A percentile compares a stretch with the other conserved stretches of the same genome.
Evolutionary conservation across 441 rosid genomes (phyloP).

Genomic region (Mallotus japonicus): DNA sequence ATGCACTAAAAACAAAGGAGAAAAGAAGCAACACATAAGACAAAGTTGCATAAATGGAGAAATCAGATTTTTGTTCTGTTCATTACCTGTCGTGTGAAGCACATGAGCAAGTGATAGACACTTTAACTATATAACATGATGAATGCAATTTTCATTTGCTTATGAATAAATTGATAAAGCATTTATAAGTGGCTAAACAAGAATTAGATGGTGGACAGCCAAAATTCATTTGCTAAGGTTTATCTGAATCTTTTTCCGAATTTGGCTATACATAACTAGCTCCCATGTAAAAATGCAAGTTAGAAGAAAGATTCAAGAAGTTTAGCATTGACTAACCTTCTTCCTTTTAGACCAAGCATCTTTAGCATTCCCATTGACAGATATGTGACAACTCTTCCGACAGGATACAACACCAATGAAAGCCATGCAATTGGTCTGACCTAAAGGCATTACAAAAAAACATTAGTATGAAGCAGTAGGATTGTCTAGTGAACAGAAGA

Average conservation of each 20-base stretch:
- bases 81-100: not conserved
- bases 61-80: not conserved
- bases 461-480: conserved; percentile 28
- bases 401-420: conserved; percentile 90
- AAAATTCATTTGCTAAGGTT: too few relatives aligned
- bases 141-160: not conserved
- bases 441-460: conserved; percentile 56
- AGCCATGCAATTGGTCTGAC: conserved; percentile 99
- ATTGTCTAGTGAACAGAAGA: conserved; percentile 23
- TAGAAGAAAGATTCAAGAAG: conserved; percentile 13
- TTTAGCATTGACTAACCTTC: conserved; percentile 55
- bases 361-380: conserved; percentile 98
- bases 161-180: not conserved
- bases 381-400: conserved; percentile 90
- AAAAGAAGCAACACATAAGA: not conserved
- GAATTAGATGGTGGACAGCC: not conserved
- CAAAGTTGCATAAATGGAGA: not conserved
- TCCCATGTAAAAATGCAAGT: conserved; percentile 12
- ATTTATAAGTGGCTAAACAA: not conserved
- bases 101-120: not conserved
- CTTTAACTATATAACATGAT: not conserved
- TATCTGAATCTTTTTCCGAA: too few relatives aligned
- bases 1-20: not conserved
- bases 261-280: not conserved
- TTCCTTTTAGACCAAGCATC: conserved; percentile 89